Conservation (phyloP, 257 asterid species). For the Solanum pennellii region DNA sequence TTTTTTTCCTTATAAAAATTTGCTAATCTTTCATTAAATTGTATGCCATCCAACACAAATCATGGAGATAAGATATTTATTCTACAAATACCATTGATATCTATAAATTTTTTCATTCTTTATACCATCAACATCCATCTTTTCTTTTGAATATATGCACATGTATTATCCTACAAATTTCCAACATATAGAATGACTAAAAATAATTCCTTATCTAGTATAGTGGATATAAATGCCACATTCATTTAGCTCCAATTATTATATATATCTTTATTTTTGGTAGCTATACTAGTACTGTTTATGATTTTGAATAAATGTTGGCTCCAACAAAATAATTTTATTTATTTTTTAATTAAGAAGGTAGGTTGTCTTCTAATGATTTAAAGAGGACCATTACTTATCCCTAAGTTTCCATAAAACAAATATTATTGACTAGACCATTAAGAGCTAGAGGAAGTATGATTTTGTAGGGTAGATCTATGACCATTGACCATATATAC, state of each 20-base stretch:
- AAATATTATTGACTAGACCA: background rate
- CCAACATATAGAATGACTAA: background rate
- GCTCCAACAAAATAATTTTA: background rate
- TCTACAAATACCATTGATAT: background rate
- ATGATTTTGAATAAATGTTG: background rate
- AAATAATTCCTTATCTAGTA: background rate
- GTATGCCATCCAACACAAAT: background rate
- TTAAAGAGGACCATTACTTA: background rate
- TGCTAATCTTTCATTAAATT: background rate
- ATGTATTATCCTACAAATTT: background rate
- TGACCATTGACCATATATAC: background rate
- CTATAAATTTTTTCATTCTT: background rate
- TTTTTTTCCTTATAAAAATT: background rate
- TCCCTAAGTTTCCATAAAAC: background rate
- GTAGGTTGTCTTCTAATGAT: background rate
- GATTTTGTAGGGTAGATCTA: background rate
- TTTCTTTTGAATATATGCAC: background rate
- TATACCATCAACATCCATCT: background rate
- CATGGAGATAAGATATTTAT: background rate
- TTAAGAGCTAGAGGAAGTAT: background rate
- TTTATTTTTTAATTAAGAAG: background rate
- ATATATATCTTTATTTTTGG: background rate
- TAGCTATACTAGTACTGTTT: background rate
- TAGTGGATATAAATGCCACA: background rate
- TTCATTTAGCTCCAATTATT: background rate